phyloP scores from a whole-genome alignment of 2,329 filamentous ascomycete genomes.

The Exophiala calicioides region DNA sequence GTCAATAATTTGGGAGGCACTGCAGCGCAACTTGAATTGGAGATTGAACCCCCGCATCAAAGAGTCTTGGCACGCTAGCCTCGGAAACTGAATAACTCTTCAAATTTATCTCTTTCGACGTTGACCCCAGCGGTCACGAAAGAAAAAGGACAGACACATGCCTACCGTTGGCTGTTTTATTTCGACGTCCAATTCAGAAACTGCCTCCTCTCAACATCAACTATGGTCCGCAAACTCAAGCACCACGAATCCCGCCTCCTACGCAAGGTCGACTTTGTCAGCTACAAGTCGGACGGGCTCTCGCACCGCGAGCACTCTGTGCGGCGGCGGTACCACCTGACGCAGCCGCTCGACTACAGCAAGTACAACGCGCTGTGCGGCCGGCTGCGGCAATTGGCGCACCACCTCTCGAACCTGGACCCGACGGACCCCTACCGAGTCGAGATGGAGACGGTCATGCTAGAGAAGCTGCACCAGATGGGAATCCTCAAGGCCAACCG shows the following conservation, averaged over 20 bases:
- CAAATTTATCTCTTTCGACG: no score
- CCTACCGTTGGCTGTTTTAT: no score
- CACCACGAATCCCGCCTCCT: slow-evolving; percentile 95
- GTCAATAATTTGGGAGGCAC: no score
- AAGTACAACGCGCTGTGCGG: slow-evolving; percentile 69
- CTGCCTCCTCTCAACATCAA: slow-evolving; percentile 23
- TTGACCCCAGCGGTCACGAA: no score
- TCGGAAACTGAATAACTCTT: no score
- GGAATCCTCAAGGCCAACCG: slow-evolving; percentile 75
- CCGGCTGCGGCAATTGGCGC: slow-evolving; percentile 84
- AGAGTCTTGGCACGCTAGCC: no score
- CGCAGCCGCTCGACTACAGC: slow-evolving; percentile 83
- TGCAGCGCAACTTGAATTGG: no score
- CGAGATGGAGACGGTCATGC: slow-evolving; percentile 81
- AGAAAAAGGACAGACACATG: no score
- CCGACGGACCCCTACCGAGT: slow-evolving; percentile 75
- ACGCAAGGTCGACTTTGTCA: slow-evolving; percentile 88
- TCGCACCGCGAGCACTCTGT: slow-evolving; percentile 80
- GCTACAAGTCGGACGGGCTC: slow-evolving; percentile 79
- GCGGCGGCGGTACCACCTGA: slow-evolving; percentile 83
- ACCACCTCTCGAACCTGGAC: slow-evolving; percentile 77
- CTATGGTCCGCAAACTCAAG: slow-evolving; percentile 94
- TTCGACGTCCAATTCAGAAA: not conserved
- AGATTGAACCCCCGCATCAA: no score
- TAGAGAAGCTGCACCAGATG: slow-evolving; percentile 92